phyloP scores from a whole-genome alignment of 1,139 yeast genomes.

The Suhomyces coccinellae region DNA sequence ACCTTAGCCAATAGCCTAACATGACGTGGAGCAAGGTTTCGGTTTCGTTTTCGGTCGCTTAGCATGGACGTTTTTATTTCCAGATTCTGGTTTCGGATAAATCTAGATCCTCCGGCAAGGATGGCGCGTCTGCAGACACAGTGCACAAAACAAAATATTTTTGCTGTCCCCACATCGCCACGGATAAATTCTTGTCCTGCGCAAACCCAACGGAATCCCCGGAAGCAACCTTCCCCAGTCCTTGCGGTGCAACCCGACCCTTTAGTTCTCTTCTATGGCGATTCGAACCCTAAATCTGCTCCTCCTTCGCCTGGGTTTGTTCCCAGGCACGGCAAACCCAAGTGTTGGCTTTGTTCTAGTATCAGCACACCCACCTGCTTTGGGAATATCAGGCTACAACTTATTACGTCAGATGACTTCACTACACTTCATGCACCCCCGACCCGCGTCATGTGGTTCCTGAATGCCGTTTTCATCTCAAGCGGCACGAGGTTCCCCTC shows the following conservation, averaged over 20 bases:
- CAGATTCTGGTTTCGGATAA: not conserved
- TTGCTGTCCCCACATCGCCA: not conserved
- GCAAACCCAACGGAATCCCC: not conserved
- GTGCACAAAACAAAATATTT: not conserved
- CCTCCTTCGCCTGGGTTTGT: not conserved
- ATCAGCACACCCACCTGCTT: not conserved
- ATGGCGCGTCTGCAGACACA: not conserved
- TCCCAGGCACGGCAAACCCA: not conserved
- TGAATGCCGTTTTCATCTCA: not conserved
- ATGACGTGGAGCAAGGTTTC: no score
- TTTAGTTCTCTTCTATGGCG: no score
- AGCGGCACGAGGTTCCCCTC: not conserved
- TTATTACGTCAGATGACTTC: not conserved
- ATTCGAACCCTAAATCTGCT: not conserved
- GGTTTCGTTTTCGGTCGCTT: no score
- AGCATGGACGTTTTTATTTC: not conserved
- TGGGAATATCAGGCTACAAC: not conserved
- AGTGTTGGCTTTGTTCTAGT: not conserved
- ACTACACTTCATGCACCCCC: not conserved
- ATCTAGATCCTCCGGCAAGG: slow-evolving; percentile 2
- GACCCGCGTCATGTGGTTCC: not conserved
- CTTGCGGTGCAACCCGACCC: no score
- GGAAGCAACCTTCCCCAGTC: not conserved
- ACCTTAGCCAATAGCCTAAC: no score
- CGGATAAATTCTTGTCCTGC: not conserved